These are phyloP conservation scores for Yarrowia sp. DNA, from an alignment of 805 yeast species.

Conservation along the genomic window DNA sequence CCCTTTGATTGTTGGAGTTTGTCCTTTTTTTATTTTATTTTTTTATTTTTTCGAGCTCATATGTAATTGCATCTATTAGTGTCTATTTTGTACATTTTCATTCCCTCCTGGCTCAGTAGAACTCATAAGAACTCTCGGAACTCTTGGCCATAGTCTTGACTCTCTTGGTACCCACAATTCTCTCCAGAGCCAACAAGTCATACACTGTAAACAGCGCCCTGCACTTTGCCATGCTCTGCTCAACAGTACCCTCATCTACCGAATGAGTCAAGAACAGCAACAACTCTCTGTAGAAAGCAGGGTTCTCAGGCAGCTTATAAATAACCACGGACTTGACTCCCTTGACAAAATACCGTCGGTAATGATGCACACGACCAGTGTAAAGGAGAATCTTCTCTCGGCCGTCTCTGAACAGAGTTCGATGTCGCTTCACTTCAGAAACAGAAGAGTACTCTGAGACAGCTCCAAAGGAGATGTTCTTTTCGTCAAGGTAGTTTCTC, in stretches of 20 bases:
- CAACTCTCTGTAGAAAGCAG: conserved; percentile 76
- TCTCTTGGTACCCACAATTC: conserved; percentile 75
- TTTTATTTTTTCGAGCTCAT: no score
- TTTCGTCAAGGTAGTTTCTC: conserved; percentile 60
- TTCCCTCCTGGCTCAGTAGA: background rate
- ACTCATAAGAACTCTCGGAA: background rate
- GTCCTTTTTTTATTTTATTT: no score
- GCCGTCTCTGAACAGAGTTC: conserved; percentile 66
- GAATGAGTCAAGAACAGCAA: conserved; percentile 59
- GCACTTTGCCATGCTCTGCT: conserved; percentile 52
- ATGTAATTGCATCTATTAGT: no score
- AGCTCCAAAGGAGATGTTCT: conserved; percentile 64
- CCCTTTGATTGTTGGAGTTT: no score
- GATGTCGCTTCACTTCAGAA: conserved; percentile 64
- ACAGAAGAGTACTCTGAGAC: conserved; percentile 81
- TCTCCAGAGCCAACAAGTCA: conserved; percentile 76
- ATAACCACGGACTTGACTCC: conserved; percentile 83
- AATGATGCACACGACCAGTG: conserved; percentile 92
- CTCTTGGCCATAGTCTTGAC: conserved; percentile 39
- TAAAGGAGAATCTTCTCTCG: conserved; percentile 72
- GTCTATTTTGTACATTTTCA: background rate
- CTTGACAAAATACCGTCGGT: conserved; percentile 75
- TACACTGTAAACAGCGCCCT: conserved; percentile 70
- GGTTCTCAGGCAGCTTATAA: conserved; percentile 83
- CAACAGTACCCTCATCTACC: conserved; percentile 50